Conservation (phyloP, 495 filamentous ascomycete species). For the Talaromyces adpressus region DNA sequence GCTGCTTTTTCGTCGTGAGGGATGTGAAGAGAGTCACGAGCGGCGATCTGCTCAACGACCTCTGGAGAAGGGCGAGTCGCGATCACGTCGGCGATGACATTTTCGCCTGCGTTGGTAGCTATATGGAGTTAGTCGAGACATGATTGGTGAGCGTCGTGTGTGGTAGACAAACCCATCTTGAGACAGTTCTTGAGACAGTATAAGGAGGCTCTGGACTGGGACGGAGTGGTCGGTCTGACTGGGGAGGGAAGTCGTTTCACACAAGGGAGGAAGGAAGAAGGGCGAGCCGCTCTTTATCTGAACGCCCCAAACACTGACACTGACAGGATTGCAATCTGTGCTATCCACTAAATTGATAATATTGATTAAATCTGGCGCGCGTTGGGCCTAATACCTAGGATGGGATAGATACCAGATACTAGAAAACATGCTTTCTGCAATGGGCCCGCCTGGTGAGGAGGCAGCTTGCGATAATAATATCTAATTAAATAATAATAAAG, state of each 20-base stretch:
- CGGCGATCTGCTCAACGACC: conserved; percentile 17
- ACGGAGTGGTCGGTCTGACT: background rate
- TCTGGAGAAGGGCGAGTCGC: conserved; percentile 16
- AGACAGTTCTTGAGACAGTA: background rate
- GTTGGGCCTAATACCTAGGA: background rate
- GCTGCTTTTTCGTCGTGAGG: conserved; percentile 12
- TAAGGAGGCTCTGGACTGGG: background rate
- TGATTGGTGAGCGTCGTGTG: background rate
- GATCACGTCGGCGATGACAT: conserved; percentile 14
- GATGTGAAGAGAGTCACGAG: conserved; percentile 16
- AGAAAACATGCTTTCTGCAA: background rate
- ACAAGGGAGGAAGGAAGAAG: background rate
- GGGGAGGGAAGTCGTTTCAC: background rate
- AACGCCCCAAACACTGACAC: background rate
- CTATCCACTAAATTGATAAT: background rate
- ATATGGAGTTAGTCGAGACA: background rate
- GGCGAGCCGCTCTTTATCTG: background rate
- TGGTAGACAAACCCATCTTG: conserved; percentile 6
- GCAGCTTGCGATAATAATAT: background rate
- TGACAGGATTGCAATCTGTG: background rate
- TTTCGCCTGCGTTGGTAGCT: conserved; percentile 8
- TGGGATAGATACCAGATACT: background rate
- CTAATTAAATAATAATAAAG: background rate
- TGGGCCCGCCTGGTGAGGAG: background rate
- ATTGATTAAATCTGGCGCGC: background rate